Evolutionary conservation across 2,329 filamentous ascomycete genomes (phyloP).

Genomic region (Exophiala dermatitidis): DNA sequence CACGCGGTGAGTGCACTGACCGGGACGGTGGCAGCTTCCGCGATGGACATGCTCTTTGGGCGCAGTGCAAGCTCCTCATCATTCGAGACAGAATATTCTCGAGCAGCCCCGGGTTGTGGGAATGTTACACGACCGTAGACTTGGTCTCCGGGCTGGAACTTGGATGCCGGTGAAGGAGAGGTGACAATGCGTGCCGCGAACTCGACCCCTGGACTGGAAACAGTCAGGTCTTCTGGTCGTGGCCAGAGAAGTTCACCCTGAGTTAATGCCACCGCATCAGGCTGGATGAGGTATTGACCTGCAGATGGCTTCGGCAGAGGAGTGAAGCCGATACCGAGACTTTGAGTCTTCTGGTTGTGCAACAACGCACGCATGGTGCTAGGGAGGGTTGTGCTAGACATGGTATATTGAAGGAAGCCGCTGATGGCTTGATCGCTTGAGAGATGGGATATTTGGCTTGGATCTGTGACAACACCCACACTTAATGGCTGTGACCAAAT

Average conservation of each 20-base stretch:
- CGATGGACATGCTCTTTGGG: conserved; percentile 34
- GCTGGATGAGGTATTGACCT: conserved; percentile 37
- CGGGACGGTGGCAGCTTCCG: conserved; percentile 35
- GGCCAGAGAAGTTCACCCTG: conserved; percentile 42
- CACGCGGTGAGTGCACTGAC: conserved; percentile 39
- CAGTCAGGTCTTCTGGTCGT: conserved; percentile 22
- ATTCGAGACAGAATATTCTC: conserved; percentile 34
- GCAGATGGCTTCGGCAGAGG: conserved; percentile 25
- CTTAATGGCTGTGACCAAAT: too few relatives aligned
- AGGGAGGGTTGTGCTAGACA: conserved; percentile 11
- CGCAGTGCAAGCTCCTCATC: conserved; percentile 35
- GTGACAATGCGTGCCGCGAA: conserved; percentile 37
- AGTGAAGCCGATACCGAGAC: conserved; percentile 22
- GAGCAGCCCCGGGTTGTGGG: conserved; percentile 33
- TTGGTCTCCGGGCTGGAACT: conserved; percentile 36
- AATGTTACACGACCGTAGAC: conserved; percentile 37
- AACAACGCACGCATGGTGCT: conserved; percentile 19
- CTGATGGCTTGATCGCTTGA: background rate
- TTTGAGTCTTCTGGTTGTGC: conserved; percentile 14
- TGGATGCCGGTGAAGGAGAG: conserved; percentile 30
- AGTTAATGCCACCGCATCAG: conserved; percentile 36
- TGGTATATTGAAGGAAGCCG: background rate
- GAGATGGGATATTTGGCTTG: background rate
- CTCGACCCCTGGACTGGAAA: conserved; percentile 39
- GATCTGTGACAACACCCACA: too few relatives aligned